Base-by-base conservation (phyloP, 2,329 filamentous ascomycete genomes). In the Sphaerostilbella broomeana region DNA sequence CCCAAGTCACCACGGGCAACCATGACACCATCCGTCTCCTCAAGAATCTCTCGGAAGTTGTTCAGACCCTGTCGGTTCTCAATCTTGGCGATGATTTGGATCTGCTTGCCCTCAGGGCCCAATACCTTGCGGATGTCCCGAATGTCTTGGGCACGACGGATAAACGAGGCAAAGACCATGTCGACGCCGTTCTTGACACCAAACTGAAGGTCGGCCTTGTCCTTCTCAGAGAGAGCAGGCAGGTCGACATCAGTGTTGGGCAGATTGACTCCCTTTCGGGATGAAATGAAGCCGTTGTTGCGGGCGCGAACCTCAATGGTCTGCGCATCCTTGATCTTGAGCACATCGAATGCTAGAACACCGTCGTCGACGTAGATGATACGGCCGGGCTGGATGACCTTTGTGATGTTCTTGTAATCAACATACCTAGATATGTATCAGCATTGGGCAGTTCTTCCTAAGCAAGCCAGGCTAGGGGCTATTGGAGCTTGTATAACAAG, bases 391-490 rank as follows among this genome's bases (percentile, higher is more conserved):
- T 85, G 68, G 60, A 98, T 97, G 56, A 98, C 92, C 73, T 94
- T 95, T 69, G 90, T 95, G 69, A 98, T 97, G 77, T 98, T 98
- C 81, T 94, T 94, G 77, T 98, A 97, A 74, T 97, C 90, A 59
- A 97, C 84, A 60, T 88, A 95, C 81, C 86, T 90, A 48, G 15
- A 20, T 20, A n/a, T 10, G 17, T 10, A 30, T 42, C 29, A 45
- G 43, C 22, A 29, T 19, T 37, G 5, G 15, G n/a, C n/a, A 30
- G 15, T 10, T 30, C 11, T 8, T 16, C 11, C 9, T 16, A 12
- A n/a, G n/a, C n/a, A n/a, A n/a, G n/a, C n/a, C n/a, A n/a, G n/a
- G n/a, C n/a, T n/a, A n/a, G n/a, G n/a, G n/a, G n/a, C n/a, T n/a
- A n/a, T n/a, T n/a, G n/a, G n/a, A n/a, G n/a, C n/a, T n/a, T n/a